Percentiles rank a stretch among this genome's conserved stretches.
These are phyloP conservation scores for Fusarium equiseti DNA, from an alignment of 2,329 filamentous ascomycete genomes.

Conservation along the genomic window DNA sequence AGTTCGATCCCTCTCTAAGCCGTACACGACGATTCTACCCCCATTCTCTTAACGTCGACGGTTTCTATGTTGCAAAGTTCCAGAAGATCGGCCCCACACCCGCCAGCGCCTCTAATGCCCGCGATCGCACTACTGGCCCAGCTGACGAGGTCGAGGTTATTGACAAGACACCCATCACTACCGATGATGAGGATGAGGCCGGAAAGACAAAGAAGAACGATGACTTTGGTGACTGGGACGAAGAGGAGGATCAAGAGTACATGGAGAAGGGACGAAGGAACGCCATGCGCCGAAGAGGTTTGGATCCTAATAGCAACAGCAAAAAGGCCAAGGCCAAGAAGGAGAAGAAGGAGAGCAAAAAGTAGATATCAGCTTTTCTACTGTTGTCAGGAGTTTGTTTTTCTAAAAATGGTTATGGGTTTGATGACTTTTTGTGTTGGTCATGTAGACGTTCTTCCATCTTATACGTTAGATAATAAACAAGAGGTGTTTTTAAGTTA, in stretches of 20 bases:
- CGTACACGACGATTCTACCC: conserved; percentile 89
- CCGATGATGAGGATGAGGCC: conserved; percentile 54
- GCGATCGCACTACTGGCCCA: conserved; percentile 50
- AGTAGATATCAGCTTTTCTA: conserved; percentile 35
- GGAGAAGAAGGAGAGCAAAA: conserved; percentile 48
- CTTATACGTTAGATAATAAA: conserved; percentile 33
- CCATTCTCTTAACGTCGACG: conserved; percentile 94
- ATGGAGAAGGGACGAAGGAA: conserved; percentile 81
- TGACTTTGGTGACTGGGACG: conserved; percentile 79
- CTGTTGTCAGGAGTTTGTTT: conserved; percentile 36
- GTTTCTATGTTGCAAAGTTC: conserved; percentile 98
- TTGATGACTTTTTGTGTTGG: conserved; percentile 26
- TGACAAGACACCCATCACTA: conserved; percentile 76
- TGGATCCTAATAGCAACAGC: conserved; percentile 73
- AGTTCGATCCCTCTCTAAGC: conserved; percentile 86
- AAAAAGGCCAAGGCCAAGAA: conserved; percentile 50
- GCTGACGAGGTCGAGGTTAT: conserved; percentile 60
- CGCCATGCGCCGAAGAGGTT: conserved; percentile 77
- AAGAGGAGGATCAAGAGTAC: conserved; percentile 77
- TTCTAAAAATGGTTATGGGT: conserved; percentile 33
- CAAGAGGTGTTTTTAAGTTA: conserved; percentile 19
- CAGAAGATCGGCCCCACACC: conserved; percentile 89
- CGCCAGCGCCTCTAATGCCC: conserved; percentile 56
- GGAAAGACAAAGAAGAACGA: conserved; percentile 60
- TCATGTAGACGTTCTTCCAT: conserved; percentile 30